phyloP scores from a whole-genome alignment of 164 flowering plant genomes.

The Tinospora cordifolia region DNA sequence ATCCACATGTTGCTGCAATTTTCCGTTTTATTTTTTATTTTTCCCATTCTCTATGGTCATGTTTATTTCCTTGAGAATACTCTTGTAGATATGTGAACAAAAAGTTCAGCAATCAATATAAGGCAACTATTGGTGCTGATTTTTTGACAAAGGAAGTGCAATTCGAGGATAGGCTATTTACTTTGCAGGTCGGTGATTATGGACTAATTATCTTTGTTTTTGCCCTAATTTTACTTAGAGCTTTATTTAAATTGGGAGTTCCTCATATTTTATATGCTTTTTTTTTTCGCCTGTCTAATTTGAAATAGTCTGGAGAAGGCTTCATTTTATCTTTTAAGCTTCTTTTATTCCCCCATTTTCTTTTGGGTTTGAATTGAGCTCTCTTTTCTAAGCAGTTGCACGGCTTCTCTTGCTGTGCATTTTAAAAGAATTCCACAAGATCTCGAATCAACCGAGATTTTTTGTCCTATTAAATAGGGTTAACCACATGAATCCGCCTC shows the following conservation, averaged over 20 bases:
- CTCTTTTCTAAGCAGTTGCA: background rate
- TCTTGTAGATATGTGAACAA: conserved; percentile 63
- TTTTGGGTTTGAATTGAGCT: background rate
- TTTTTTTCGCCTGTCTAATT: too few relatives aligned
- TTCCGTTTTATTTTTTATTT: background rate
- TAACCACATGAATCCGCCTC: too few relatives aligned
- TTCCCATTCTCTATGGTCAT: background rate
- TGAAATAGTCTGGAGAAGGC: background rate
- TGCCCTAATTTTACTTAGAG: background rate
- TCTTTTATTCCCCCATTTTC: background rate
- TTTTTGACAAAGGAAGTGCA: conserved; percentile 86
- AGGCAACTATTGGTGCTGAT: conserved; percentile 90
- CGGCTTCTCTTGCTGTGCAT: background rate
- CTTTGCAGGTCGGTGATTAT: conserved; percentile 53
- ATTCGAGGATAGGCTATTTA: conserved; percentile 79
- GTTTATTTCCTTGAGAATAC: conserved; percentile 22
- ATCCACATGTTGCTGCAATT: background rate
- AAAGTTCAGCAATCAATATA: conserved; percentile 85
- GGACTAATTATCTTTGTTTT: background rate
- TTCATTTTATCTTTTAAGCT: background rate
- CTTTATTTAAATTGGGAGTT: background rate
- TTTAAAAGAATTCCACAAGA: too few relatives aligned
- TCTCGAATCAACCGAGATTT: too few relatives aligned
- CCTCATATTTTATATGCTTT: background rate
- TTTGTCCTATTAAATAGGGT: too few relatives aligned